Evolutionary conservation across 306 rosid genomes (phyloP), one percentile per base, ranked within the genome.

Genomic region (Potentilla sterilis): DNA sequence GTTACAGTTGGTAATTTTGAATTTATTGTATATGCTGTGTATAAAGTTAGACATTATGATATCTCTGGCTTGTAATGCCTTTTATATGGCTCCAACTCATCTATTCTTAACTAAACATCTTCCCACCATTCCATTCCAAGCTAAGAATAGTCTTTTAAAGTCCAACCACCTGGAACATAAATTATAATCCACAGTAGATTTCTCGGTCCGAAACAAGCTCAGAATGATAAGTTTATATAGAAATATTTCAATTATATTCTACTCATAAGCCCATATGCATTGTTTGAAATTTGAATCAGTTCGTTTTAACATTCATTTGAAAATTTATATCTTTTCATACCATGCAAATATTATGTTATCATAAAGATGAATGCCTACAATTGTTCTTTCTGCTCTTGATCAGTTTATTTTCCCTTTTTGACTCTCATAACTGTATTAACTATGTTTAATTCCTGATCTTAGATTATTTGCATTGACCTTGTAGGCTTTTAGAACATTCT

Each of bases 401-500:
- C 34, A 69, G 22, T 66, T 66, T 59, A 24, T 37, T 9, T 66
- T 6, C 55, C 67, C 16, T 66, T 76, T 41, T 34, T 19, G 37
- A 66, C 66, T 76, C 74, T 15, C 16, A 41, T 59, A 42, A 38
- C 38, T 9, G 51, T 1, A 24, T 9, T n/a, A 12, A 62, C 28
- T 24, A 63, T 52, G 2, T 59, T 73, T 79, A 58, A 48, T 70
- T 78, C 57, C 66, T 70, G 41, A 62, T 72, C 74, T 75, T 63
- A 19, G 67, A 14, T 47, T 14, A 44, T 49, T 7, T 74, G 43
- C 69, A 47, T 76, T 21, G 62, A 72, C 65, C 35, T 75, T 77
- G 61, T 69, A 92, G 98, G 98, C 93, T 79, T 88, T 92, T 65
- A 89, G 92, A 83, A 88, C 79, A 73, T 92, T 86, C 71, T 79